Base-by-base conservation (phyloP, 2,329 filamentous ascomycete genomes). In the Coniochaeta prunicola region DNA sequence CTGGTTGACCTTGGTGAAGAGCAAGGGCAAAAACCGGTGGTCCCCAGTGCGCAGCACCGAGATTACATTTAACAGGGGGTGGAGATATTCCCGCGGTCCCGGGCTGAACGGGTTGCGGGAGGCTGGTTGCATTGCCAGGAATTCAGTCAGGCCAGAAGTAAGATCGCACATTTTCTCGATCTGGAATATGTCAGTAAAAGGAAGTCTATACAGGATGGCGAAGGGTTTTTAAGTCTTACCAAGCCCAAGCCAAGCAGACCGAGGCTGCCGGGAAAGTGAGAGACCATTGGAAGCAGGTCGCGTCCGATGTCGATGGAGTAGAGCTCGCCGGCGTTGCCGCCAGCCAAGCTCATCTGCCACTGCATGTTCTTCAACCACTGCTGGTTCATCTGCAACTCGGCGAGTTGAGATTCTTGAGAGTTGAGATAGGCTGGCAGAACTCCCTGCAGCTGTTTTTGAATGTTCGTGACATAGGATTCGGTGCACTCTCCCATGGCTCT, bases 161-260 rank as follows among this genome's bases (percentile, higher is more conserved):
- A 92, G 83, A 64, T 92, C 88, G 65, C 94, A 83, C 13, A 96
- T 75, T 69, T 93, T 93, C 68, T 92, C 90, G 61, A 94, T 85
- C 83, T 87, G 64, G 0, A 30, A 10, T 10, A 28, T 6, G 33
- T 59, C 26, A 59, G 57, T 34, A 3, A 10, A 38, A 13, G 30
- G 30, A 36, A 9, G 17, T 15, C 5, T 19, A 6, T 48, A 28
- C 5, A 28, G 5, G 19, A 28, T 26, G 63, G 59, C 31, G n/a
- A 2, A 21, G 19, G 19, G 59, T 17, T 21, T 15, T 26, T 8
- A 17, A 57, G 9, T 6, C 85, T 71, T 75, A 90, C 88, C 72
- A 96, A 71, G 28, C 88, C 88, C 40, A 90, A 82, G 19, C 87
- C 88, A 63, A 92, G 80, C 3, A 92, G 77, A 63, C 93, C 90